A percentile compares a stretch with the other conserved stretches of the same genome.
These are phyloP conservation scores for Pythium utonaiense DNA, from an alignment of 352 stramenopile species.

Conservation along the genomic window DNA sequence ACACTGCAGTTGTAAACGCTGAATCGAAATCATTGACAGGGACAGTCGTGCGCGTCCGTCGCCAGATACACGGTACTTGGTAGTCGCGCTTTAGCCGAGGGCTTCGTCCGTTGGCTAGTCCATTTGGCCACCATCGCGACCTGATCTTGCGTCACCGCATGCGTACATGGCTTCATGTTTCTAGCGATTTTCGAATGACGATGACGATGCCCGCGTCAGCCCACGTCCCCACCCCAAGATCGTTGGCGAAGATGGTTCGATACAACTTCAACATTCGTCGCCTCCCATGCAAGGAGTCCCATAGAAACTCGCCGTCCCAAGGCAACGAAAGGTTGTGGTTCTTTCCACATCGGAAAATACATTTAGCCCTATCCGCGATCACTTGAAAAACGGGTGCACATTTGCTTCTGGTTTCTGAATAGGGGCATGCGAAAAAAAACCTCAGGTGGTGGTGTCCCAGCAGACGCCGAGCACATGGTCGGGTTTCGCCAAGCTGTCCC, in stretches of 20 bases:
- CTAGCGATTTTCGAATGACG: neutral
- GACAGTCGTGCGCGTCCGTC: neutral
- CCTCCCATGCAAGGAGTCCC: neutral
- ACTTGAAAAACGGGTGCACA: constrained; percentile 14
- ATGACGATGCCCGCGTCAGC: neutral
- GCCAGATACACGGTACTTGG: neutral
- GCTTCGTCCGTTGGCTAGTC: too few relatives aligned
- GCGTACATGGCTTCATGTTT: neutral
- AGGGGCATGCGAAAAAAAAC: constrained; percentile 1
- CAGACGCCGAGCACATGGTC: neutral
- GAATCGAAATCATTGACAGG: too few relatives aligned
- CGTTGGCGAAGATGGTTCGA: neutral
- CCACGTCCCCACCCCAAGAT: neutral
- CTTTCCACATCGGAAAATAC: neutral
- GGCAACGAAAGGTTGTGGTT: constrained; percentile 5
- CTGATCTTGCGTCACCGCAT: constrained; percentile 4
- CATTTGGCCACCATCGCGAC: neutral
- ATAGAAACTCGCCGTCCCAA: neutral
- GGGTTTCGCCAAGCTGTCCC: neutral
- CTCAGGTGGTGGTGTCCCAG: neutral
- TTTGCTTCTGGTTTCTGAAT: constrained; percentile 11
- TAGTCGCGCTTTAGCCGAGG: neutral
- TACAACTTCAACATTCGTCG: constrained; percentile 3
- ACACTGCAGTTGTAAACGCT: too few relatives aligned
- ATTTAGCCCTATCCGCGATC: constrained; percentile 22